These are phyloP conservation scores for Fusarium sp. DNA, from an alignment of 2,329 filamentous ascomycete genomes.

Conservation along the genomic window DNA sequence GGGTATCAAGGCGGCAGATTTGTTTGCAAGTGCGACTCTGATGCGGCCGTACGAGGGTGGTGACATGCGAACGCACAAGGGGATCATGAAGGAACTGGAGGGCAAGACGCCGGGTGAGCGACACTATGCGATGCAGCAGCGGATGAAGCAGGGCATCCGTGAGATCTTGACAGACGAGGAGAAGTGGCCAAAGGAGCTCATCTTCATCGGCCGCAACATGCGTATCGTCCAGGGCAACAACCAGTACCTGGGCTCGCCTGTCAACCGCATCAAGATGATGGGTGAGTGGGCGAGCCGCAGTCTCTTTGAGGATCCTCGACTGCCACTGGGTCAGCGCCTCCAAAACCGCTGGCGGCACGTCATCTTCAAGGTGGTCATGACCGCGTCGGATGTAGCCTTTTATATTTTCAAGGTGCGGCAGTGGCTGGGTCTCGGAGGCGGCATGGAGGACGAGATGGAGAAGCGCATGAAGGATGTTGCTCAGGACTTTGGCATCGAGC, in stretches of 20 bases:
- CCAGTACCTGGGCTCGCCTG: conserved; percentile 87
- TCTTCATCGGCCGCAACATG: conserved; percentile 93
- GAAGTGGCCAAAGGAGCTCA: conserved; percentile 89
- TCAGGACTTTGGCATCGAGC: conserved; percentile 89
- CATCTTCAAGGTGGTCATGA: conserved; percentile 82
- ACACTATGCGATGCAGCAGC: conserved; percentile 89
- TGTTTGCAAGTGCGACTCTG: conserved; percentile 91
- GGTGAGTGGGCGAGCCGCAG: conserved; percentile 89
- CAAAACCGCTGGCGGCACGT: conserved; percentile 81
- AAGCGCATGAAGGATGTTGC: conserved; percentile 87
- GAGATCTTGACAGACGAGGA: conserved; percentile 85
- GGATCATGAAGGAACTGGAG: conserved; percentile 74
- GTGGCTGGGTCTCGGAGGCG: conserved; percentile 78
- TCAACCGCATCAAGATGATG: conserved; percentile 94
- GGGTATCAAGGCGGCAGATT: conserved; percentile 89
- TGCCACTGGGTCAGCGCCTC: conserved; percentile 72
- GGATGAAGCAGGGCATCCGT: conserved; percentile 76
- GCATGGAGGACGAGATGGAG: conserved; percentile 97
- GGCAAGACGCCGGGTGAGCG: conserved; percentile 73
- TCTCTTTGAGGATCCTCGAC: conserved; percentile 78
- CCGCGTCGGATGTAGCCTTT: conserved; percentile 83
- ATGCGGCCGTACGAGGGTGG: conserved; percentile 93
- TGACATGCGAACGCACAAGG: conserved; percentile 72
- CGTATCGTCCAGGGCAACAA: conserved; percentile 95
- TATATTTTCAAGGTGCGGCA: conserved; percentile 84